Base-by-base conservation (phyloP, 345 rosid genomes). In the Dimocarpus longan region DNA sequence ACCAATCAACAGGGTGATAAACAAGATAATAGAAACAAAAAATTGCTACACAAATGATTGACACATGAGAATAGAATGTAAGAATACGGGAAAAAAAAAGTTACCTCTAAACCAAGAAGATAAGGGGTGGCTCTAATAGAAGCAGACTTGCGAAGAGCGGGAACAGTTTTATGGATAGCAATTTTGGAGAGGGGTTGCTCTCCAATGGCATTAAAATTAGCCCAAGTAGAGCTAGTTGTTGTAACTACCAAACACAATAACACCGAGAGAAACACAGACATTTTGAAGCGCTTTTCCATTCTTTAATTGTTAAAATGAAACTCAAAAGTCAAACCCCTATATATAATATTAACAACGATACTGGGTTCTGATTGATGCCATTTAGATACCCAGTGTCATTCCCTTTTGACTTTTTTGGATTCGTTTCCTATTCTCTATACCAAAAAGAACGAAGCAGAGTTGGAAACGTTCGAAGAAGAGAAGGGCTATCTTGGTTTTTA, bases 171-270 rank as follows among this genome's bases (percentile, higher is more conserved):
- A 68, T 90, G 85, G 52, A 93, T 85, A 21, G 84, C 90, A 21
- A 95, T 95, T 62, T 80, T 78, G 68, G 98, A 86, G 3, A 92
- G 89, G 3, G 98, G 90, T 40, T 95, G 98, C 0, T 89, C 91
- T 28, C 84, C 89, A 0, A 75, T 57, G 37, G 80, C 94, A 79
- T 83, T 69, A 69, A 74, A 22, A 39, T 84, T 79, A 68, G 84
- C 82, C 59, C 73, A 69, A 57, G 71, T 79, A 12, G 48, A 75
- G 80, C 71, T 68, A 26, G 80, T 48, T 65, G 21, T 62, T 24
- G 46, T 69, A 7, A 67, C 50, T 40, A 46, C n/a, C 68, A 83
- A 68, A 75, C 82, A 81, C 46, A 84, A 40, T 6, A 63, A 12
- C 44, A 78, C 11, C 32, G 69, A 64, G 52, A 70, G 18, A 26